Evolutionary conservation across 225 moss, liverwort and hornwort species (phyloP).

Genomic region (Pleurozium schreberi): DNA sequence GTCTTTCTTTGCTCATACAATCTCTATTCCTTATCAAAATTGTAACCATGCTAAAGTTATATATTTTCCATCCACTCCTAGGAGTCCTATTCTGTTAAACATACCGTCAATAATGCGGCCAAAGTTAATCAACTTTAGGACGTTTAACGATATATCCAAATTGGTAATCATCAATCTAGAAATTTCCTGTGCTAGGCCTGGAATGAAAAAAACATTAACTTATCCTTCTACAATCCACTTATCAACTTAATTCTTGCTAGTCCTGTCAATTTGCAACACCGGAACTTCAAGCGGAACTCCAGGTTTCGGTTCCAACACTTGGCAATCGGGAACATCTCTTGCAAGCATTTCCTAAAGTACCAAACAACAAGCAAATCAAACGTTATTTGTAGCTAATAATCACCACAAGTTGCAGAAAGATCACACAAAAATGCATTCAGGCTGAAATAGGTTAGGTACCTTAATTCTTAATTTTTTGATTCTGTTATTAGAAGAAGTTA

Average conservation of each 20-base stretch:
- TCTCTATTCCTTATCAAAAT: background rate
- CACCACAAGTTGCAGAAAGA: background rate
- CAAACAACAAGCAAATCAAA: background rate
- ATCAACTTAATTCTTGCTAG: background rate
- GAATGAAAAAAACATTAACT: background rate
- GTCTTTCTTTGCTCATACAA: background rate
- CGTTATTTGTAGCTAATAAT: background rate
- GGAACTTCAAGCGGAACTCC: conserved; percentile 62
- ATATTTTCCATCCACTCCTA: background rate
- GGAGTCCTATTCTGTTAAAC: background rate
- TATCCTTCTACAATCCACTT: background rate
- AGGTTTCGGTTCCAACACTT: conserved; percentile 59
- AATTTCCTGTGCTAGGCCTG: background rate
- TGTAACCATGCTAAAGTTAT: background rate
- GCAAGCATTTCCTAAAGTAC: conserved; percentile 43
- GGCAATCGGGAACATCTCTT: conserved; percentile 38
- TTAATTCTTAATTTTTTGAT: background rate
- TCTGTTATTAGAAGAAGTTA: background rate
- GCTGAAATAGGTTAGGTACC: background rate
- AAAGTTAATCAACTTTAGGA: background rate
- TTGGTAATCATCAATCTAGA: background rate
- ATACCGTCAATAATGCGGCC: background rate
- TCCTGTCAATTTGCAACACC: background rate
- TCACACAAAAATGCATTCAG: background rate
- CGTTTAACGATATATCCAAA: background rate